These are phyloP conservation scores for Plasmodium berghei DNA, from an alignment of 169 alveolate species.

Conservation along the genomic window DNA sequence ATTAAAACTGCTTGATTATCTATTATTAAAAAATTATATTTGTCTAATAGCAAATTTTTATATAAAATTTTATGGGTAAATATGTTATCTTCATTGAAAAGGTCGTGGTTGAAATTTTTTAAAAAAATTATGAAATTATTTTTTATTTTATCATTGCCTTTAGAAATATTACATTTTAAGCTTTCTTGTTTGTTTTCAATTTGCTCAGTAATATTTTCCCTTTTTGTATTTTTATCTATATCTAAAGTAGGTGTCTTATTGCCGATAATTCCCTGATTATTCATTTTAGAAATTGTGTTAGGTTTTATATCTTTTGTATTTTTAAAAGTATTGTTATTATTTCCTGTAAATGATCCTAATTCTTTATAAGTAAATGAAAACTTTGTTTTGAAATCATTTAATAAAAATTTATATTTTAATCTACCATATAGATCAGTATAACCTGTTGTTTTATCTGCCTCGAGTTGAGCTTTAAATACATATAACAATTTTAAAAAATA, in stretches of 20 bases:
- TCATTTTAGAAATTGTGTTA: neutral
- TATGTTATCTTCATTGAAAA: neutral
- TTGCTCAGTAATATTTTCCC: neutral
- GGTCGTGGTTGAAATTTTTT: constrained; percentile 30
- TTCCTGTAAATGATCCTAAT: neutral
- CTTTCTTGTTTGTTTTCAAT: neutral
- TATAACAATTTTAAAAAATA: constrained; percentile 47
- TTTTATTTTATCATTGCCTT: neutral
- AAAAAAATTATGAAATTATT: constrained; percentile 23
- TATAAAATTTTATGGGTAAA: constrained; percentile 6
- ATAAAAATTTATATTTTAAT: constrained; percentile 23
- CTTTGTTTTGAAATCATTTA: constrained; percentile 31
- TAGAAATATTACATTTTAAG: neutral
- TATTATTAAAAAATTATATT: constrained; percentile 45
- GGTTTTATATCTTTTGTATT: neutral
- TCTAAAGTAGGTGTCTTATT: neutral
- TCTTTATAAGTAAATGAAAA: constrained; percentile 6
- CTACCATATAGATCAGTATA: constrained; percentile 25
- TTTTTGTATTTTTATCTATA: neutral
- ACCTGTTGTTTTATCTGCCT: constrained; percentile 14
- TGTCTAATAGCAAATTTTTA: constrained; percentile 34
- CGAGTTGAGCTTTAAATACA: constrained; percentile 35
- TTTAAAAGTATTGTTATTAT: neutral
- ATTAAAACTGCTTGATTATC: constrained; percentile 52
- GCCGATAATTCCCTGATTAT: neutral